Evolutionary conservation across 129 eudicot genomes (phyloP).

Genomic region (Helichrysum umbraculigerum): DNA sequence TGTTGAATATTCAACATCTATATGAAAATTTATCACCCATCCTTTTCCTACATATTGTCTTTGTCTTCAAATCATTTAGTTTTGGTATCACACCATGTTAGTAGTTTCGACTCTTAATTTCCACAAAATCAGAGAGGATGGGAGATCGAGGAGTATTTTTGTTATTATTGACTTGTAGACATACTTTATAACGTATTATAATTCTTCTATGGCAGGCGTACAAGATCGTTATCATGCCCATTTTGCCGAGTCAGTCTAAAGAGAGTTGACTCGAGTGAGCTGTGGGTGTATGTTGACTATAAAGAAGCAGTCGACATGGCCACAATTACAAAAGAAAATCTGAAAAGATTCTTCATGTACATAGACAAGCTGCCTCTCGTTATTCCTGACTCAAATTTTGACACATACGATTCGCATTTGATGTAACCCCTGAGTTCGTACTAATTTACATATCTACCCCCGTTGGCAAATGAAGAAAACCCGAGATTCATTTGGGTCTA

Average conservation of each 20-base stretch:
- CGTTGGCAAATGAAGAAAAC: conserved; percentile 15
- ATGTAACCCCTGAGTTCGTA: conserved; percentile 37
- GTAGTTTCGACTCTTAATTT: too few relatives aligned
- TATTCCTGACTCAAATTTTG: conserved; percentile 56
- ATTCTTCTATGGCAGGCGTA: conserved; percentile 44
- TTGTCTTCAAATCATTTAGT: not conserved
- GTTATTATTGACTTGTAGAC: not conserved
- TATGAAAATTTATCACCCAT: not conserved
- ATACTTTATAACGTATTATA: not conserved
- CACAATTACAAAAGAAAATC: conserved; percentile 51
- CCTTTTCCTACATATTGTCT: not conserved
- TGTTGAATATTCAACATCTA: not conserved
- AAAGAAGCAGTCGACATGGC: conserved; percentile 51
- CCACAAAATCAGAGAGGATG: not conserved
- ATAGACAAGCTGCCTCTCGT: conserved; percentile 64
- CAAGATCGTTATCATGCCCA: conserved; percentile 63
- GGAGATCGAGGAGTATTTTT: not conserved
- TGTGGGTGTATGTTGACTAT: conserved; percentile 56
- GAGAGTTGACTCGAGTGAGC: conserved; percentile 63
- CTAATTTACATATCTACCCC: conserved; percentile 34
- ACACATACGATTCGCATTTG: conserved; percentile 54
- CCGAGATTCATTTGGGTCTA: conserved; percentile 23
- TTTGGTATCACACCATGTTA: too few relatives aligned
- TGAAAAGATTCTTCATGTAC: conserved; percentile 56
- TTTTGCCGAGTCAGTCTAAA: conserved; percentile 72